phyloP scores from a whole-genome alignment of 345 rosid genomes.

The Clarkia xantiana region DNA sequence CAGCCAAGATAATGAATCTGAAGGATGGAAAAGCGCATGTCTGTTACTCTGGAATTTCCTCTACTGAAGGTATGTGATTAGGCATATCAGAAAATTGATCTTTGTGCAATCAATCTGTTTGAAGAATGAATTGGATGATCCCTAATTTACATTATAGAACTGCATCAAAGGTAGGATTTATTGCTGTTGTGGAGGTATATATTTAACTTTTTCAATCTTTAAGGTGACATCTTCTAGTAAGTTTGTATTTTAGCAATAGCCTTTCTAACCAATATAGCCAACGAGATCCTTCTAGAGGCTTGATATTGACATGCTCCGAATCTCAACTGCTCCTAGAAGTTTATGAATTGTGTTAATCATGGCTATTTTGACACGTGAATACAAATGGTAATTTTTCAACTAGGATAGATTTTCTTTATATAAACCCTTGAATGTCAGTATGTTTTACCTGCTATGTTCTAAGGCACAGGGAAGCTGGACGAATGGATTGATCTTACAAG shows the following conservation, averaged over 20 bases:
- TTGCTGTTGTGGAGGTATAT: background rate
- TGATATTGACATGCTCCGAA: background rate
- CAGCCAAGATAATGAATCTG: slow-evolving; percentile 53
- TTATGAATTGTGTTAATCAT: no score
- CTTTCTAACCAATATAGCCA: background rate
- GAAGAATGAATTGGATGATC: background rate
- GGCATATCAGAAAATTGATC: background rate
- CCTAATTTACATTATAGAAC: no score
- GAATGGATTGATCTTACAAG: slow-evolving; percentile 76
- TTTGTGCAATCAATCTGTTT: background rate
- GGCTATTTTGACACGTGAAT: background rate
- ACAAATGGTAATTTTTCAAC: background rate
- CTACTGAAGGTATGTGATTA: slow-evolving; percentile 36
- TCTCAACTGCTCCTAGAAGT: background rate
- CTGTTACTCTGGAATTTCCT: slow-evolving; percentile 43
- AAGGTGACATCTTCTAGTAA: background rate
- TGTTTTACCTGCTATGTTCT: slow-evolving; percentile 8
- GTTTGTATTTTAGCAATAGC: no score
- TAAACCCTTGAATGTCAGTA: background rate
- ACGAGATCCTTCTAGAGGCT: no score
- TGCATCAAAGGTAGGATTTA: no score
- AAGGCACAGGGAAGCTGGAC: slow-evolving; percentile 59
- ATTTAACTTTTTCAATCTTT: background rate
- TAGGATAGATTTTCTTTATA: background rate
- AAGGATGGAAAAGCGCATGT: slow-evolving; percentile 73